Conservation (phyloP, 2,329 filamentous ascomycete genomes). For the Hirsutella thompsonii region DNA sequence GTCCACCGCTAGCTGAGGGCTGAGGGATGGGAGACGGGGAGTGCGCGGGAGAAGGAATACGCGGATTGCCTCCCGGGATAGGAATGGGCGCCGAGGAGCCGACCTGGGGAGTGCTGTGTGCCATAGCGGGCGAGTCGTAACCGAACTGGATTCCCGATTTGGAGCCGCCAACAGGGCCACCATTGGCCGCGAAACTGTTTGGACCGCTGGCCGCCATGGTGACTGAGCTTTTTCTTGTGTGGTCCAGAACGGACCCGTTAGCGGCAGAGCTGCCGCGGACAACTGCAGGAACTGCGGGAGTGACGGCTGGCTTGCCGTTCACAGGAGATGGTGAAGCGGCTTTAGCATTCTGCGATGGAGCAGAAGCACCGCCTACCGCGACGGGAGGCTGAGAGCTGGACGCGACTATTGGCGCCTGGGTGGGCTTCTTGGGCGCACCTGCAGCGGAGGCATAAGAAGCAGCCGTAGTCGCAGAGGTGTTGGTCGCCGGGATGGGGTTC, state of each 20-base stretch:
- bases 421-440: conserved; percentile 49
- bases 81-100: conserved; percentile 41
- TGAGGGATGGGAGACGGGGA: conserved; percentile 92
- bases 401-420: conserved; percentile 47
- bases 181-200: conserved; percentile 65
- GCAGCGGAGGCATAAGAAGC: conserved; percentile 56
- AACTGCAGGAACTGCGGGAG: conserved; percentile 55
- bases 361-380: conserved; percentile 41
- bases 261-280: conserved; percentile 47
- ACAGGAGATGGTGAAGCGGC: conserved; percentile 60
- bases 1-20: conserved; percentile 70
- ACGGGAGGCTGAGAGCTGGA: conserved; percentile 40
- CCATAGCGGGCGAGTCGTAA: conserved; percentile 56
- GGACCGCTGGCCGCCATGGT: conserved; percentile 80
- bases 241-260: conserved; percentile 60
- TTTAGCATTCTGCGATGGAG: conserved; percentile 44
- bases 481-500: conserved; percentile 42
- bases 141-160: conserved; percentile 70
- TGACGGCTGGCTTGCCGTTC: conserved; percentile 70
- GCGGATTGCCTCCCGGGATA: conserved; percentile 52
- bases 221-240: conserved; percentile 77
- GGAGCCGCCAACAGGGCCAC: conserved; percentile 44
- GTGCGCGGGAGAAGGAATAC: conserved; percentile 70
- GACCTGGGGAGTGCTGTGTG: conserved; percentile 53
- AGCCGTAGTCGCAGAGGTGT: conserved; percentile 42